Evolutionary conservation across 139 green algal genomes (phyloP).

Genomic region (Desmodesmus armatus): DNA sequence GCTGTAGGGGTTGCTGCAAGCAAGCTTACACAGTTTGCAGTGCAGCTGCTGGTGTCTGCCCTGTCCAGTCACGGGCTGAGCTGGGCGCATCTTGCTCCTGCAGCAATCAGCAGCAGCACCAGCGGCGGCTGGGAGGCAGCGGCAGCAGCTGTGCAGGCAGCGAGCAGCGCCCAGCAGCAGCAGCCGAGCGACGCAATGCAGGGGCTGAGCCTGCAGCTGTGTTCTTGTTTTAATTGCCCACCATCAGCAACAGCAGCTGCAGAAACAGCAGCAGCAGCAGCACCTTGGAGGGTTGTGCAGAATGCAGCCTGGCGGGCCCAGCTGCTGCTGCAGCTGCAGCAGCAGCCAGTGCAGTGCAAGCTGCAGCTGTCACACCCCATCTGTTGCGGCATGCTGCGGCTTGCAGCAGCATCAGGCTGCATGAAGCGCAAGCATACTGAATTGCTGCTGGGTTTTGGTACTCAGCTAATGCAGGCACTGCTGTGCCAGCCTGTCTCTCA

Average conservation of each 20-base stretch:
- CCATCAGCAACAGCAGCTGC: background rate
- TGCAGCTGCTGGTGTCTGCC: background rate
- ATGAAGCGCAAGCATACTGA: background rate
- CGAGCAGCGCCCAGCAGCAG: slow-evolving; percentile 26
- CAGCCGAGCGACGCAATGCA: background rate
- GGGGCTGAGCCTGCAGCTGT: background rate
- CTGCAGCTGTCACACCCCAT: background rate
- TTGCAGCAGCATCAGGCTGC: slow-evolving; percentile 20
- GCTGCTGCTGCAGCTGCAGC: background rate
- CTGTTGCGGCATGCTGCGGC: slow-evolving; percentile 1
- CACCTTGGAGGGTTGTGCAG: too few species aligned
- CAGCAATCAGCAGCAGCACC: background rate
- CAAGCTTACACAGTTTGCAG: too few species aligned
- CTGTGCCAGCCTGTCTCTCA: background rate
- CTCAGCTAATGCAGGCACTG: slow-evolving; percentile 25
- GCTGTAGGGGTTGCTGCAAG: background rate
- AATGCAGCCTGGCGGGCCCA: background rate
- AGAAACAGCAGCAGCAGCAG: slow-evolving; percentile 19
- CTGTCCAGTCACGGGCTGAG: background rate
- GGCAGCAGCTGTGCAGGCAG: too few species aligned
- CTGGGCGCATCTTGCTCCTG: too few species aligned
- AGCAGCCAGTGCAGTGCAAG: slow-evolving; percentile 6
- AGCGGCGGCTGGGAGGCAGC: too few species aligned
- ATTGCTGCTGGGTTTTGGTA: background rate
- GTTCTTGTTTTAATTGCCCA: background rate